These are phyloP conservation scores for Parascedosporium putredinis DNA, from an alignment of 2,329 filamentous ascomycete genomes.

Conservation along the genomic window DNA sequence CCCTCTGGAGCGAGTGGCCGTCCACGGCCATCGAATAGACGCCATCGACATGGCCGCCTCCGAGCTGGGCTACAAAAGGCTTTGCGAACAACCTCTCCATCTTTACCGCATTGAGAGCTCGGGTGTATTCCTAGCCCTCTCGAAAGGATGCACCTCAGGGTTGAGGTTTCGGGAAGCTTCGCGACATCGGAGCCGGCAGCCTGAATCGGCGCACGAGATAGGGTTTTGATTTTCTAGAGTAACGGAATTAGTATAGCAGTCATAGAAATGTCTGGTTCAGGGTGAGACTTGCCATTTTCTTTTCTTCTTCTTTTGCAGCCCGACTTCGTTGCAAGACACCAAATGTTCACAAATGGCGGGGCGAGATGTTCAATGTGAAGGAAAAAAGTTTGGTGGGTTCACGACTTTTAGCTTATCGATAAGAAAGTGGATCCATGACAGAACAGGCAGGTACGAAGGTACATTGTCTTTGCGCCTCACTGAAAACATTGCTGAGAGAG, in stretches of 20 bases:
- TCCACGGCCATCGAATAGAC: conserved; percentile 71
- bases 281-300: too few relatives aligned
- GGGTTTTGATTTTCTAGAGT: conserved; percentile 50
- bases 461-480: not conserved
- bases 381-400: conserved; percentile 7
- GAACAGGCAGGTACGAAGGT: not conserved
- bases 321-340: too few relatives aligned
- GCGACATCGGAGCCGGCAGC: conserved; percentile 55
- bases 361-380: not conserved
- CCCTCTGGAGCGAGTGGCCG: conserved; percentile 58
- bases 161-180: conserved; percentile 63
- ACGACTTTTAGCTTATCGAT: conserved; percentile 8
- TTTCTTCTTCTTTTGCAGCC: too few relatives aligned
- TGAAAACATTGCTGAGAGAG: not conserved
- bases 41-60: conserved; percentile 85
- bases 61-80: conserved; percentile 73
- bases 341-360: conserved; percentile 3
- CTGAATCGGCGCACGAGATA: conserved; percentile 57
- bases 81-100: conserved; percentile 67
- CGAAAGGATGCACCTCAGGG: conserved; percentile 80
- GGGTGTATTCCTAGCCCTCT: conserved; percentile 67
- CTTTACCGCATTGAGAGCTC: conserved; percentile 68
- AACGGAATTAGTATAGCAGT: too few relatives aligned
- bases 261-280: too few relatives aligned
- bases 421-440: not conserved